Conservation (phyloP, 2,329 filamentous ascomycete genomes). For the Karstenula rhodostoma region DNA sequence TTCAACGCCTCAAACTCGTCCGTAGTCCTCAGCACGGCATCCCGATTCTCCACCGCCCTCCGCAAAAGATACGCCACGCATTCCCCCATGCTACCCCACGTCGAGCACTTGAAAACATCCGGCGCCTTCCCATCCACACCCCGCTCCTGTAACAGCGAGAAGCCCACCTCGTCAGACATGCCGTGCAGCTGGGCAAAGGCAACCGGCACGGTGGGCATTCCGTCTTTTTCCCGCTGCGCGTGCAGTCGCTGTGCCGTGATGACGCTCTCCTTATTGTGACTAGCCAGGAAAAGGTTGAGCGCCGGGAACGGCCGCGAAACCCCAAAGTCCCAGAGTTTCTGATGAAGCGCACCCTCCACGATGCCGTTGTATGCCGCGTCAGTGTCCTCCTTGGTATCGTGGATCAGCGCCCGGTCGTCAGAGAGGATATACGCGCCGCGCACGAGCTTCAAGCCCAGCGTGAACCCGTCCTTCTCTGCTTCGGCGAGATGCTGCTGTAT, state of each 20-base stretch:
- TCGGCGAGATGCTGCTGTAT: conserved; percentile 56
- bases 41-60: conserved; percentile 66
- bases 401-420: conserved; percentile 60
- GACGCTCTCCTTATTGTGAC: conserved; percentile 82
- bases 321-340: conserved; percentile 36
- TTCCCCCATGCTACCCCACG: conserved; percentile 69
- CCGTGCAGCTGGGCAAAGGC: conserved; percentile 85
- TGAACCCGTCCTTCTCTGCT: conserved; percentile 59
- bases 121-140: conserved; percentile 46
- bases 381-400: conserved; percentile 63
- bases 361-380: conserved; percentile 72
- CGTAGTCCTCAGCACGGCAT: conserved; percentile 61
- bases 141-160: conserved; percentile 46
- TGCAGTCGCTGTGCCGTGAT: conserved; percentile 59
- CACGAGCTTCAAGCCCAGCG: conserved; percentile 65
- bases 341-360: conserved; percentile 62
- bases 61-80: conserved; percentile 78
- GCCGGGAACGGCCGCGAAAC: conserved; percentile 45
- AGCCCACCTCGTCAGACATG: conserved; percentile 93
- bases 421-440: conserved; percentile 65
- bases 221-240: conserved; percentile 41
- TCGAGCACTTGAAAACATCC: conserved; percentile 64
- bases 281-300: conserved; percentile 74
- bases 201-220: conserved; percentile 59
- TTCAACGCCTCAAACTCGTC: conserved; percentile 41